Conservation (phyloP, 192 early-diverging fungal species). For the Umbelopsis sp. region DNA sequence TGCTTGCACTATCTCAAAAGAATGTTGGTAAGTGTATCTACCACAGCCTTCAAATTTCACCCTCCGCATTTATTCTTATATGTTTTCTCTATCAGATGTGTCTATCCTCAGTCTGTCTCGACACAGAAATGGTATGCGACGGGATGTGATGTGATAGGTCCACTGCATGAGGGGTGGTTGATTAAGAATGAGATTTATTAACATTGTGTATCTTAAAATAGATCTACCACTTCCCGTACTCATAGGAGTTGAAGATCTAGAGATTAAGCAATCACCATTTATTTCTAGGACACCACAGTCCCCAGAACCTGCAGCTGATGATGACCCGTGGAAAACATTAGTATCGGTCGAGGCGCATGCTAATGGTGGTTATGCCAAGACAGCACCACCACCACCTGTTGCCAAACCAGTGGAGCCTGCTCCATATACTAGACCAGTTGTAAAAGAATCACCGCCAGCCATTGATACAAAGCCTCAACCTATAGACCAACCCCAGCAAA, state of each 20-base stretch:
- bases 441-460: not conserved
- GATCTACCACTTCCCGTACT: slow-evolving; percentile 65
- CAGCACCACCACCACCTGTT: not conserved
- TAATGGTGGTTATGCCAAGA: slow-evolving; percentile 21
- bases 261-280: slow-evolving; percentile 21
- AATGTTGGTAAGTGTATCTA: slow-evolving; percentile 61
- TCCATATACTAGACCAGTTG: not conserved
- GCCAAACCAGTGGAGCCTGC: not conserved
- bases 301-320: slow-evolving; percentile 40
- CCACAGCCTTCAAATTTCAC: too few species aligned
- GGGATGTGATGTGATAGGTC: not conserved
- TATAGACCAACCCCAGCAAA: not conserved
- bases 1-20: slow-evolving; percentile 76
- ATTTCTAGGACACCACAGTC: slow-evolving; percentile 18
- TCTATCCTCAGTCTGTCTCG: slow-evolving; percentile 65
- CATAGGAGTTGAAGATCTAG: slow-evolving; percentile 57
- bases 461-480: not conserved
- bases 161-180: not conserved
- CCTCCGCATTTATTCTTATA: slow-evolving; percentile 14
- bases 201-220: not conserved
- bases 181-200: not conserved
- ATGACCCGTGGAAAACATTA: slow-evolving; percentile 60
- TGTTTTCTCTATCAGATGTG: slow-evolving; percentile 38
- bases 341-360: slow-evolving; percentile 14
- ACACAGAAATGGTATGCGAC: slow-evolving; percentile 58